These are phyloP conservation scores for Phlebiopsis gigantea DNA, from an alignment of 768 basidiomycete genomes.

Conservation along the genomic window DNA sequence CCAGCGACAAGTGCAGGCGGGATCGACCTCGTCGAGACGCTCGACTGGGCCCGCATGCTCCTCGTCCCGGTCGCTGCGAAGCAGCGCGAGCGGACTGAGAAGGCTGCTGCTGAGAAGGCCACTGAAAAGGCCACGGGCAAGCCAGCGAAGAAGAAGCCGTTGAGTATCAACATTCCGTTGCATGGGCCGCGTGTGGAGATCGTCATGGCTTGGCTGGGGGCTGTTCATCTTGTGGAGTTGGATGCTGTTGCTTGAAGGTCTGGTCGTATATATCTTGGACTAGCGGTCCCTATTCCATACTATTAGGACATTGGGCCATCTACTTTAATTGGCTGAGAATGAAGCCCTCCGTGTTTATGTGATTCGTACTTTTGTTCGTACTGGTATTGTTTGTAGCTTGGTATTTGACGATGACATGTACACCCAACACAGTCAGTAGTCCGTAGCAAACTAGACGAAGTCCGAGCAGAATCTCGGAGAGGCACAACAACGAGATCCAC, in stretches of 20 bases:
- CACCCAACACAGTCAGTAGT: too few relatives aligned
- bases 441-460: too few relatives aligned
- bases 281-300: too few relatives aligned
- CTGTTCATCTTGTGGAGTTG: slow-evolving; percentile 72
- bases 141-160: slow-evolving; percentile 45
- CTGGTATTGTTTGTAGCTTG: too few relatives aligned
- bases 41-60: slow-evolving; percentile 69
- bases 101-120: slow-evolving; percentile 44
- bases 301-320: too few relatives aligned
- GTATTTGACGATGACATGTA: too few relatives aligned
- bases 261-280: not conserved
- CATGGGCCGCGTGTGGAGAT: slow-evolving; percentile 86
- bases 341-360: too few relatives aligned
- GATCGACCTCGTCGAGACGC: slow-evolving; percentile 44
- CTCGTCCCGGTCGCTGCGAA: slow-evolving; percentile 65
- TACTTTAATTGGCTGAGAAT: too few relatives aligned
- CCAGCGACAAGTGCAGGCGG: slow-evolving; percentile 17
- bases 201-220: slow-evolving; percentile 79
- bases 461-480: too few relatives aligned
- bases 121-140: slow-evolving; percentile 27
- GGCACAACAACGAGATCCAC: too few relatives aligned
- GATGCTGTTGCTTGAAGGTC: slow-evolving; percentile 33
- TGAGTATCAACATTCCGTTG: slow-evolving; percentile 74
- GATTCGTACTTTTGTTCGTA: too few relatives aligned
- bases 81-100: slow-evolving; percentile 55